These are phyloP conservation scores for Paramecium pentaurelia DNA, from an alignment of 73 alveolate genomes.

Conservation along the genomic window DNA sequence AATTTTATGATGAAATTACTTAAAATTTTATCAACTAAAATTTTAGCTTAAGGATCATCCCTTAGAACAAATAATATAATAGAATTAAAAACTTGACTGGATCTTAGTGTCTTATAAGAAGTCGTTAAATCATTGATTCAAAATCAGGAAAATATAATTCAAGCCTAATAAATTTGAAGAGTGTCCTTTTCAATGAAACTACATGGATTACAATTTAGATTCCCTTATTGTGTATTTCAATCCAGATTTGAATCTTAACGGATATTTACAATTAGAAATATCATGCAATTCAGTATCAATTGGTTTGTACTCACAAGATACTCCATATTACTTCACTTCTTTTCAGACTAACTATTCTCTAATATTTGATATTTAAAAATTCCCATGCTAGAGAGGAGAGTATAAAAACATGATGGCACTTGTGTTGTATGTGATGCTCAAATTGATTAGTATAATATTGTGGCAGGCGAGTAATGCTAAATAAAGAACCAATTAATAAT, in stretches of 20 bases:
- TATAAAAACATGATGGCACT: neutral
- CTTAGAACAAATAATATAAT: neutral
- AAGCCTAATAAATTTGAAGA: neutral
- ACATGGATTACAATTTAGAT: slow-evolving; percentile 5
- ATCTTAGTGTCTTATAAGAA: neutral
- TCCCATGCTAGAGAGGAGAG: neutral
- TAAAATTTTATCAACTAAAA: neutral
- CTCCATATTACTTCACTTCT: neutral
- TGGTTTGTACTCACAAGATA: neutral
- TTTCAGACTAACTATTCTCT: too few relatives aligned
- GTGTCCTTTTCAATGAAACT: neutral
- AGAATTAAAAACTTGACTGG: neutral
- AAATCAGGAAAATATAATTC: neutral
- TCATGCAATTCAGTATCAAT: neutral
- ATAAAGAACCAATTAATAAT: neutral
- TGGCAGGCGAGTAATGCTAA: neutral
- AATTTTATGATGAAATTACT: neutral
- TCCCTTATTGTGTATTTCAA: neutral
- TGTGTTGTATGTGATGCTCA: slow-evolving; percentile 5
- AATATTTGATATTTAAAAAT: neutral
- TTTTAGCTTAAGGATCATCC: neutral
- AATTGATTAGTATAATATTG: neutral
- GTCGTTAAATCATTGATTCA: neutral
- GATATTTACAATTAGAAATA: neutral
- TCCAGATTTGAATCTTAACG: neutral